Percentiles rank a stretch among this genome's conserved stretches.
Evolutionary conservation across 2,329 filamentous ascomycete genomes (phyloP).

Genomic region (Scorias spongiosa): DNA sequence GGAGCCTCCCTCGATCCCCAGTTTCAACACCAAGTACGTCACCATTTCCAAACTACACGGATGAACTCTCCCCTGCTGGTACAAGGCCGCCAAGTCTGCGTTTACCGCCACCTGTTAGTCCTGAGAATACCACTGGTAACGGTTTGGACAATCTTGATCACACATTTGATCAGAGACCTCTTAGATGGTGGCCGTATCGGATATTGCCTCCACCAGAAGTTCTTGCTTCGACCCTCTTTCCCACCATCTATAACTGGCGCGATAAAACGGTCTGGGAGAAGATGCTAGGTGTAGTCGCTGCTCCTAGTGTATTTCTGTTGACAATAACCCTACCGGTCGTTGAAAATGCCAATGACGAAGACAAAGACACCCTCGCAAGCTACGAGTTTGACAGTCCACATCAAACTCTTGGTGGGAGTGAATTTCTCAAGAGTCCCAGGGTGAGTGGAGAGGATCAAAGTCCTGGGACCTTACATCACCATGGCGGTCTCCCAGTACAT

Average conservation of each 20-base stretch:
- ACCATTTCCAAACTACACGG: slow-evolving; percentile 55
- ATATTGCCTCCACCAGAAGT: slow-evolving; percentile 57
- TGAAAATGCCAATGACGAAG: slow-evolving; percentile 46
- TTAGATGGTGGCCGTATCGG: slow-evolving; percentile 70
- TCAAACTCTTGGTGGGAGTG: background rate
- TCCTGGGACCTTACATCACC: slow-evolving; percentile 3
- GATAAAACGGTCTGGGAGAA: slow-evolving; percentile 78
- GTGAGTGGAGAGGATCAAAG: background rate
- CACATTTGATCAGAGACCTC: slow-evolving; percentile 13
- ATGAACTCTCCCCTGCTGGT: slow-evolving; percentile 32
- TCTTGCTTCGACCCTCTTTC: slow-evolving; percentile 64
- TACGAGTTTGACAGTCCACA: slow-evolving; percentile 14
- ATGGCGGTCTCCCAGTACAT: slow-evolving; percentile 3
- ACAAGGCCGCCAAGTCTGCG: slow-evolving; percentile 41
- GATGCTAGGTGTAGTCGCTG: slow-evolving; percentile 63
- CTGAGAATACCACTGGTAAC: slow-evolving; percentile 31
- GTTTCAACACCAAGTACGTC: slow-evolving; percentile 30
- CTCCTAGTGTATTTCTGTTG: slow-evolving; percentile 80
- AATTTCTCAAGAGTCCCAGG: background rate
- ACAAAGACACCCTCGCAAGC: slow-evolving; percentile 13
- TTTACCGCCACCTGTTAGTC: slow-evolving; percentile 27
- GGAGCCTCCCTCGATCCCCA: slow-evolving; percentile 11
- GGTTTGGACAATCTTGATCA: slow-evolving; percentile 28
- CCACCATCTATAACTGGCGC: slow-evolving; percentile 68
- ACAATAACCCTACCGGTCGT: slow-evolving; percentile 86